Evolutionary conservation across 495 filamentous ascomycete species (phyloP).

Genomic region (Tuber aestivum): DNA sequence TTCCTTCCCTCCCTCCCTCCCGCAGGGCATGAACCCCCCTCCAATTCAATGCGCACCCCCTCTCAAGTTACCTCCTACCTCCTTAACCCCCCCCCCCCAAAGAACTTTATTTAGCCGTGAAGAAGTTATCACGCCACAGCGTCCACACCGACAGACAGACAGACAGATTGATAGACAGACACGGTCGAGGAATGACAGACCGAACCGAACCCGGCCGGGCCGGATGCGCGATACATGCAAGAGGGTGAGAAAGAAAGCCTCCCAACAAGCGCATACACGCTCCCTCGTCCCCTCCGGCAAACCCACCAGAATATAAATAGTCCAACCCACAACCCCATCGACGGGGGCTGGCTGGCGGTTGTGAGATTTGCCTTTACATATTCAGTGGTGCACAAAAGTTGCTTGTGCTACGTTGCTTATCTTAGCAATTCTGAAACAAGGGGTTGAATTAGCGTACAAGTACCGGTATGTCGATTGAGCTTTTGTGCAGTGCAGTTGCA

Average conservation of each 20-base stretch:
- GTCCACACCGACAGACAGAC: neutral
- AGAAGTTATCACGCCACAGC: neutral
- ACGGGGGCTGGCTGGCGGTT: neutral
- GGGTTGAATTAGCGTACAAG: neutral
- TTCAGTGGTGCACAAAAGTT: too few relatives aligned
- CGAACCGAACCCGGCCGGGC: neutral
- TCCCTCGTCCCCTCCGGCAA: neutral
- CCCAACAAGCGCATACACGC: neutral
- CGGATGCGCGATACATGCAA: neutral
- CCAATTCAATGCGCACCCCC: neutral
- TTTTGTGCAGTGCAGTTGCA: too few relatives aligned
- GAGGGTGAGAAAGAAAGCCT: neutral
- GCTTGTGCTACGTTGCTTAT: neutral
- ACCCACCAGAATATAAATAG: neutral
- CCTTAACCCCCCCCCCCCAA: neutral
- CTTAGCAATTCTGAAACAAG: conserved; percentile 1
- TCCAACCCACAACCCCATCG: neutral
- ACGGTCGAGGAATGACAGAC: too few relatives aligned
- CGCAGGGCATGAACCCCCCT: neutral
- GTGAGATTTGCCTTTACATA: neutral
- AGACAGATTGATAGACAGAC: too few relatives aligned
- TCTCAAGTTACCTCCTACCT: too few relatives aligned
- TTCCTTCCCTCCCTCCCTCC: neutral
- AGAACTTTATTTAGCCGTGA: conserved; percentile 34
- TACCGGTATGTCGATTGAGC: neutral